Evolutionary conservation across 1,139 yeast genomes (phyloP).

Genomic region (Pichia sp.): DNA sequence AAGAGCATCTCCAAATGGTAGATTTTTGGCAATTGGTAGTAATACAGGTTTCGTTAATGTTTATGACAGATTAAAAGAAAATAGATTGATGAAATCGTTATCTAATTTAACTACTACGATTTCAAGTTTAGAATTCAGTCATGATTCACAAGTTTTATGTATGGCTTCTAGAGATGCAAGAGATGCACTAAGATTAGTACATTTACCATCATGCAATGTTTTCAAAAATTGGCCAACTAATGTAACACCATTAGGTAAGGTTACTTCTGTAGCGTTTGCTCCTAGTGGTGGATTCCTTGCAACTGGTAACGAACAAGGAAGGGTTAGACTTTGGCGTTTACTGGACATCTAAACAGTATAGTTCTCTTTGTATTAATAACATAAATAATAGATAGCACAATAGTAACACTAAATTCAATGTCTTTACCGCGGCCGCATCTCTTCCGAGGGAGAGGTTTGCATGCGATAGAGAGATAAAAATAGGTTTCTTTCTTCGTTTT

Average conservation of each 20-base stretch:
- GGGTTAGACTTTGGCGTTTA: slow-evolving; percentile 82
- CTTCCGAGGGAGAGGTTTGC: too few relatives aligned
- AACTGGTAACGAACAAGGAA: slow-evolving; percentile 87
- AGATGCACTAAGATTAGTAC: slow-evolving; percentile 83
- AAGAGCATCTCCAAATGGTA: slow-evolving; percentile 47
- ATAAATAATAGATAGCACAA: too few relatives aligned
- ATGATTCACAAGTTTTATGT: slow-evolving; percentile 85
- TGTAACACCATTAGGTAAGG: slow-evolving; percentile 91
- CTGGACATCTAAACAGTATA: slow-evolving; percentile 48
- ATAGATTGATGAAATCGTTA: slow-evolving; percentile 51
- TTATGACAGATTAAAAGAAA: slow-evolving; percentile 50
- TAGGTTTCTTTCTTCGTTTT: too few relatives aligned
- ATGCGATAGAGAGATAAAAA: too few relatives aligned
- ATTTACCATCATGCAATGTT: slow-evolving; percentile 80
- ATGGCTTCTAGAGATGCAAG: slow-evolving; percentile 81
- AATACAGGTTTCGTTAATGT: slow-evolving; percentile 85
- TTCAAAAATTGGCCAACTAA: slow-evolving; percentile 97
- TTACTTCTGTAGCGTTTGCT: slow-evolving; percentile 75
- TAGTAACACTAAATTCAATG: too few relatives aligned
- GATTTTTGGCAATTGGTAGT: slow-evolving; percentile 87
- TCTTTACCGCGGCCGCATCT: too few relatives aligned
- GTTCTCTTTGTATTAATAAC: too few relatives aligned
- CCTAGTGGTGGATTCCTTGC: slow-evolving; percentile 81
- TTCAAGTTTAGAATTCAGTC: slow-evolving; percentile 65
- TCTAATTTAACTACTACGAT: slow-evolving; percentile 82